Percentiles rank a stretch among this genome's conserved stretches.
Evolutionary conservation across 257 asterid genomes (phyloP).

Genomic region (Solanum chaucha): DNA sequence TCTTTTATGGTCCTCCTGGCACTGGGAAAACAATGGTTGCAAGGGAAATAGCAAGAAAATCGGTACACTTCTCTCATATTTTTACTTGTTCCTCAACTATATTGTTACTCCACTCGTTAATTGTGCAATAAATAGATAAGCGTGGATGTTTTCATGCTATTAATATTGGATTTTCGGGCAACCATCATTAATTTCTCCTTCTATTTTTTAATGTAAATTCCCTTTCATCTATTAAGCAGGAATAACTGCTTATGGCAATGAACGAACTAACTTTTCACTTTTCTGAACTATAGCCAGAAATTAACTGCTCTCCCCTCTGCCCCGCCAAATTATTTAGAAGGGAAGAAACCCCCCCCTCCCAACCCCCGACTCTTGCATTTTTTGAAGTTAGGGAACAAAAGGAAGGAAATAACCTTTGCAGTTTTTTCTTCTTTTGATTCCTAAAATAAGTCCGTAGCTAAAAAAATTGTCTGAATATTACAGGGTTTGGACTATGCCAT

Average conservation of each 20-base stretch:
- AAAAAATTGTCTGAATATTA: neutral
- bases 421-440: neutral
- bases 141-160: neutral
- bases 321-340: neutral
- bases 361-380: neutral
- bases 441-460: neutral
- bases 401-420: neutral
- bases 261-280: neutral
- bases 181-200: neutral
- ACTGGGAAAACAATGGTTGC: constrained; percentile 99
- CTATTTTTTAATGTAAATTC: neutral
- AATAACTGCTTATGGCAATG: neutral
- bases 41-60: constrained; percentile 90
- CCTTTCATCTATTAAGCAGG: neutral
- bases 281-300: neutral
- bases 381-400: neutral
- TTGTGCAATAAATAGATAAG: neutral
- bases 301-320: neutral
- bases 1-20: constrained; percentile 97
- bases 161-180: neutral
- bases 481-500: constrained; percentile 98
- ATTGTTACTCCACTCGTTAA: neutral
- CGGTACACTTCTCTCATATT: constrained; percentile 35
- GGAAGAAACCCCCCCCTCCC: too few species aligned
- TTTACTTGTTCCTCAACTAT: neutral